Evolutionary conservation across 2,329 filamentous ascomycete species (phyloP).

Genomic region (Diaporthe citri): DNA sequence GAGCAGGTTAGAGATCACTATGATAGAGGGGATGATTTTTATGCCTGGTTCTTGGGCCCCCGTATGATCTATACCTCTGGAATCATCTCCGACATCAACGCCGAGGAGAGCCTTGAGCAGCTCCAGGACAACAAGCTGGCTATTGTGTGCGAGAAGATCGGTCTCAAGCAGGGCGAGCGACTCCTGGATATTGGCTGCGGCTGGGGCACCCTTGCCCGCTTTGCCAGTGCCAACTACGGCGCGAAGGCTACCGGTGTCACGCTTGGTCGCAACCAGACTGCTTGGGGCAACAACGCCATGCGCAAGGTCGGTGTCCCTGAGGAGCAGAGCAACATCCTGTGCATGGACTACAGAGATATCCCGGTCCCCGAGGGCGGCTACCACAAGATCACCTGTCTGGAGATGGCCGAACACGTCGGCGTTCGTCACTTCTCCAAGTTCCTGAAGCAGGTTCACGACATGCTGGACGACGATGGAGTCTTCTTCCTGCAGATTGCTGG

Average conservation of each 20-base stretch:
- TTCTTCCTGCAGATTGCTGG: slow-evolving; percentile 98
- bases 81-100: slow-evolving; percentile 87
- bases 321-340: slow-evolving; percentile 90
- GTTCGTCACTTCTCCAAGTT: slow-evolving; percentile 88
- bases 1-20: slow-evolving; percentile 98
- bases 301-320: slow-evolving; percentile 85
- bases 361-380: slow-evolving; percentile 82
- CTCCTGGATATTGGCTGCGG: slow-evolving; percentile 97
- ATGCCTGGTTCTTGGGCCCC: slow-evolving; percentile 97
- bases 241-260: slow-evolving; percentile 88
- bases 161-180: slow-evolving; percentile 81
- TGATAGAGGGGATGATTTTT: slow-evolving; percentile 98
- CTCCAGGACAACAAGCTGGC: slow-evolving; percentile 98
- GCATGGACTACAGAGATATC: slow-evolving; percentile 97
- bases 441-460: slow-evolving; percentile 88
- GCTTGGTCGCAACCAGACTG: slow-evolving; percentile 94
- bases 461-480: slow-evolving; percentile 95
- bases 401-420: slow-evolving; percentile 99
- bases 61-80: slow-evolving; percentile 99
- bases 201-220: slow-evolving; percentile 96
- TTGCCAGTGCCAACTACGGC: slow-evolving; percentile 92
- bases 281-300: slow-evolving; percentile 93
- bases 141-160: slow-evolving; percentile 96
- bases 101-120: slow-evolving; percentile 92
- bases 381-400: slow-evolving; percentile 96